phyloP scores from a whole-genome alignment of 192 early-diverging fungal genomes.

The Gigaspora rosea region DNA sequence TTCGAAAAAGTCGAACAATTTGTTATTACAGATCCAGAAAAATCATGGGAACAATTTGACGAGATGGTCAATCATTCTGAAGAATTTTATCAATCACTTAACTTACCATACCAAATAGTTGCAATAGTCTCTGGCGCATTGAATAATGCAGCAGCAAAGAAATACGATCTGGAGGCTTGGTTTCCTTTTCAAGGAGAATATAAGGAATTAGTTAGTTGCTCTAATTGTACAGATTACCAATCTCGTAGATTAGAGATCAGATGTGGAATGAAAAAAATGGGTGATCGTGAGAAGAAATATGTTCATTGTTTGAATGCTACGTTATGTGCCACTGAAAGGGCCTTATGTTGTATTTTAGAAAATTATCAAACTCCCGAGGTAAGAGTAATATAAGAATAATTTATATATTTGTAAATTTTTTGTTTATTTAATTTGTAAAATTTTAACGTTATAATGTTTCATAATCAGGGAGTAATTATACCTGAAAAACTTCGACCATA shows the following conservation, averaged over 20 bases:
- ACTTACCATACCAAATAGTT: constrained; percentile 92
- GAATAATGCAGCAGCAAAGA: constrained; percentile 99
- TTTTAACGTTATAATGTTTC: not conserved
- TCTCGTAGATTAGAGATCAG: constrained; percentile 92
- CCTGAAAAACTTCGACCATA: constrained; percentile 85
- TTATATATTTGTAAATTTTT: not conserved
- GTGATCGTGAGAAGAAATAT: constrained; percentile 91
- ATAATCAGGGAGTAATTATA: constrained; percentile 74
- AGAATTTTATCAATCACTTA: constrained; percentile 94
- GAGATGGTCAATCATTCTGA: constrained; percentile 91
- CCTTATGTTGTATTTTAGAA: constrained; percentile 93
- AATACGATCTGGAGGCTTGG: constrained; percentile 99
- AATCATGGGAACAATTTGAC: constrained; percentile 98
- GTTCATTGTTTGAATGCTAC: constrained; percentile 98
- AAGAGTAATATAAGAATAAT: not conserved
- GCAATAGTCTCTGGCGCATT: constrained; percentile 96
- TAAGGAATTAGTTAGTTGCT: constrained; percentile 98
- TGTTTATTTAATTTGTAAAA: not conserved
- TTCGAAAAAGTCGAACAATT: constrained; percentile 99
- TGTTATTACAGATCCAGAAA: constrained; percentile 92
- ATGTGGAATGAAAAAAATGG: constrained; percentile 96
- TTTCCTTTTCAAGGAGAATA: constrained; percentile 98
- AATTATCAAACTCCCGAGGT: constrained; percentile 89
- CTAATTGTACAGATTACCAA: constrained; percentile 99
- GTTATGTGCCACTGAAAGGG: constrained; percentile 92